Percentiles rank a stretch among this genome's conserved stretches.
phyloP scores from a whole-genome alignment of 140 eudicot species.

The Anethum foeniculum region DNA sequence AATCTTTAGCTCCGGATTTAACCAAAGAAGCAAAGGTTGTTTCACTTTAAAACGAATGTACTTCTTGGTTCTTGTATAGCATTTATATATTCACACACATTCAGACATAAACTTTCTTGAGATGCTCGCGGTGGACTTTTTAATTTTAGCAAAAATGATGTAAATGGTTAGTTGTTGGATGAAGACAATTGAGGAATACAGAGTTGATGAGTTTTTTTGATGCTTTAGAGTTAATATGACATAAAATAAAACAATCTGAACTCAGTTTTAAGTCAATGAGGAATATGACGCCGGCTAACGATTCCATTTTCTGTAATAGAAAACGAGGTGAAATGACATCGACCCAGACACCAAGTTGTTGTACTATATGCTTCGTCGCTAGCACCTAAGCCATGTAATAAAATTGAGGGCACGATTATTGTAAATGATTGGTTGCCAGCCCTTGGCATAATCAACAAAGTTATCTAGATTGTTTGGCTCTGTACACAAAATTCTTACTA shows the following conservation, averaged over 20 bases:
- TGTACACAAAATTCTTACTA: not conserved
- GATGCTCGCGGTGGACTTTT: not conserved
- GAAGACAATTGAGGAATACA: slow-evolving; percentile 10
- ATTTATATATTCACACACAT: not conserved
- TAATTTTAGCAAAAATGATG: not conserved
- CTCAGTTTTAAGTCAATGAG: not conserved
- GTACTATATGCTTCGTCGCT: not conserved
- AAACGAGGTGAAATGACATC: not conserved
- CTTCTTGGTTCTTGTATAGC: not conserved
- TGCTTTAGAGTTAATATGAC: not conserved
- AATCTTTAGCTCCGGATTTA: not conserved
- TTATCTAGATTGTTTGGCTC: not conserved
- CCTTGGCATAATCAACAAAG: not conserved
- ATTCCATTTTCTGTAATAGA: not conserved
- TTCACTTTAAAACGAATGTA: not conserved
- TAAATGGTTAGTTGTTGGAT: not conserved
- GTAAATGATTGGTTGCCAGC: not conserved
- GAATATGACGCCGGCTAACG: not conserved
- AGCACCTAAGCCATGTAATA: not conserved
- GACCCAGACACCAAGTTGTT: not conserved
- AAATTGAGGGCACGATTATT: not conserved
- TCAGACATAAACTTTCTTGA: not conserved
- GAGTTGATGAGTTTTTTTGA: not conserved
- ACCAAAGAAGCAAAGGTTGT: not conserved
- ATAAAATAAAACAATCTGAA: not conserved